Evolutionary conservation across 2,329 filamentous ascomycete genomes (phyloP), one percentile per base, ranked within the genome.

Genomic region (Metarhizium robertsii): DNA sequence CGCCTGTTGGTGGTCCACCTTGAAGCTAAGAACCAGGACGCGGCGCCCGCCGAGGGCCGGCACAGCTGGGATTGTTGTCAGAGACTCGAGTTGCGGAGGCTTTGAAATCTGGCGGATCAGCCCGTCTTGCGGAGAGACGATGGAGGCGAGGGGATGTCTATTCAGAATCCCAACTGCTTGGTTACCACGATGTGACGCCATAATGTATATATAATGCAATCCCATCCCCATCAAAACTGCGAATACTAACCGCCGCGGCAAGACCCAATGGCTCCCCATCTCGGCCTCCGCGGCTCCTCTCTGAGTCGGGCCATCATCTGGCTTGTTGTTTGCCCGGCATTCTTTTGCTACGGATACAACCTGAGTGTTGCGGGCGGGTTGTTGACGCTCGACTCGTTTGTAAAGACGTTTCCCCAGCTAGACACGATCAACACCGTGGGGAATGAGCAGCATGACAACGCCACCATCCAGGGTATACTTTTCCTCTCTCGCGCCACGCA

Each of bases 321-420:
- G 14, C 66, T 75, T 50, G 70, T 77, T 43, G 73, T 76, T 18
- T 69, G 66, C 6, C 75, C 75, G 4, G 64, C 73, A 13, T 75
- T 71, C 56, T 71, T 76, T 57, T 69, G 76, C 29, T 77, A 78
- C 55, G 76, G 77, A 32, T 78, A 79, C 63, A 86, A 88, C 69
- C 83, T 86, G 68, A 82, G 85, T 62, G 84, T 87, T 3, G 87
- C 87, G 72, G 86, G 84, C 42, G 83, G 83, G 55, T 79, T 91
- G 53, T 75, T 91, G 55, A 86, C 84, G 0, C 77, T 90, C 4
- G 70, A 72, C 25, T 73, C 80, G 64, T 80, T 81, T 57, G 80
- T 83, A 54, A 73, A 72, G 18, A 71, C 81, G 58, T 84, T 84
- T 61, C 74, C 65, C 8, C 53, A 62, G 47, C 61, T 83, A 25